Conservation (phyloP, 2,329 filamentous ascomycete species). For the Microsporum ferrugineum region DNA sequence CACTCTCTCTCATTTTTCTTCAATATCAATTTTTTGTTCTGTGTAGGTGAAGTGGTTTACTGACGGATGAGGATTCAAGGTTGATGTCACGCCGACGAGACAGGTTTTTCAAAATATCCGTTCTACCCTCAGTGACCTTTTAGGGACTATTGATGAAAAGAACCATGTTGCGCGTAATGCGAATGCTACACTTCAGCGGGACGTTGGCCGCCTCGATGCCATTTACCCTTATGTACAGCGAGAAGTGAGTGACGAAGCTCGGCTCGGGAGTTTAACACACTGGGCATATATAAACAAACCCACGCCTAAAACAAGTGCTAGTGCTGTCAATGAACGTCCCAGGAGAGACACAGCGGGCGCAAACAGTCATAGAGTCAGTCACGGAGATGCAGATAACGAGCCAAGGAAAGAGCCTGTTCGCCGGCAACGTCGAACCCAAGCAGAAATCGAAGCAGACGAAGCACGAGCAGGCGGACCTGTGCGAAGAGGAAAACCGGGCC, state of each 20-base stretch:
- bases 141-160: constrained; percentile 90
- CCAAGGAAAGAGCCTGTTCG: constrained; percentile 72
- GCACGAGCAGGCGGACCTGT: constrained; percentile 25
- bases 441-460: constrained; percentile 73
- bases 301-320: constrained; percentile 41
- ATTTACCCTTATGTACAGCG: constrained; percentile 75
- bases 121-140: constrained; percentile 67
- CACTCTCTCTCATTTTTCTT: neutral
- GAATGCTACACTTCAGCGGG: constrained; percentile 75
- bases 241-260: constrained; percentile 89
- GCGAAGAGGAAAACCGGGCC: constrained; percentile 45
- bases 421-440: constrained; percentile 60
- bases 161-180: constrained; percentile 92
- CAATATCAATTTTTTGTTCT: too few species aligned
- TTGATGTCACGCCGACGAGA: constrained; percentile 17
- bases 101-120: constrained; percentile 69
- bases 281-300: constrained; percentile 89
- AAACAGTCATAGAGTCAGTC: constrained; percentile 51
- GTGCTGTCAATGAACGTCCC: constrained; percentile 58
- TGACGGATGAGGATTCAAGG: neutral
- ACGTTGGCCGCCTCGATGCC: constrained; percentile 72
- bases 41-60: neutral
- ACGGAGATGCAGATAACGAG: constrained; percentile 59
- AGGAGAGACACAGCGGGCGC: constrained; percentile 67
- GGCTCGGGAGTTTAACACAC: constrained; percentile 80